A percentile compares a stretch with the other conserved stretches of the same genome.
Evolutionary conservation across 2,329 filamentous ascomycete genomes (phyloP).

Genomic region (Diaporthe humulicola): DNA sequence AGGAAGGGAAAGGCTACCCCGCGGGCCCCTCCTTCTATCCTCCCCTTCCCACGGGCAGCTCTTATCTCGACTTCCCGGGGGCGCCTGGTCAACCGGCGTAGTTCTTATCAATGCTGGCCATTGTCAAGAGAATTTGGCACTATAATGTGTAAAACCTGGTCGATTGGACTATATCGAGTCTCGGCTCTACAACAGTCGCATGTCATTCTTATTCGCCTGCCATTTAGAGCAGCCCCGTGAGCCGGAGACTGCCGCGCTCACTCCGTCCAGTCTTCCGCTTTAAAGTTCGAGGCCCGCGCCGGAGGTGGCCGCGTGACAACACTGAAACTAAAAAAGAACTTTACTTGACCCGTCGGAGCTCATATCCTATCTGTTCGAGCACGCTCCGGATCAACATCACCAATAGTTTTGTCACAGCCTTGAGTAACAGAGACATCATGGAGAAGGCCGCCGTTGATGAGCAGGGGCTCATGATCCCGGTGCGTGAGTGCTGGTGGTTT

Average conservation of each 20-base stretch:
- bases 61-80: slow-evolving; percentile 25
- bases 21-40: slow-evolving; percentile 18
- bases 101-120: slow-evolving; percentile 12
- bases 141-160: slow-evolving; percentile 12
- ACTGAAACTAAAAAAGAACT: background rate
- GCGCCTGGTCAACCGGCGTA: slow-evolving; percentile 11
- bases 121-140: slow-evolving; percentile 15
- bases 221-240: slow-evolving; percentile 1
- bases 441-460: slow-evolving; percentile 50
- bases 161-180: slow-evolving; percentile 21
- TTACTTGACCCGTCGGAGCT: background rate
- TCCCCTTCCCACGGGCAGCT: background rate
- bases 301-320: slow-evolving; percentile 12
- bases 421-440: slow-evolving; percentile 44
- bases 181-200: slow-evolving; percentile 2
- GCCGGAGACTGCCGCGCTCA: slow-evolving; percentile 27
- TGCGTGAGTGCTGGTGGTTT: slow-evolving; percentile 40
- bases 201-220: slow-evolving; percentile 29
- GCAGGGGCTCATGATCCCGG: slow-evolving; percentile 49
- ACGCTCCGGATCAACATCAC: background rate
- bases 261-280: background rate
- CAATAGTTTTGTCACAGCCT: background rate
- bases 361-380: background rate
- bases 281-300: slow-evolving; percentile 15
- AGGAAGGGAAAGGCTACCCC: slow-evolving; percentile 9